These are phyloP conservation scores for Podospora bellae-mahoneyi DNA, from an alignment of 495 filamentous ascomycete genomes.

Conservation along the genomic window DNA sequence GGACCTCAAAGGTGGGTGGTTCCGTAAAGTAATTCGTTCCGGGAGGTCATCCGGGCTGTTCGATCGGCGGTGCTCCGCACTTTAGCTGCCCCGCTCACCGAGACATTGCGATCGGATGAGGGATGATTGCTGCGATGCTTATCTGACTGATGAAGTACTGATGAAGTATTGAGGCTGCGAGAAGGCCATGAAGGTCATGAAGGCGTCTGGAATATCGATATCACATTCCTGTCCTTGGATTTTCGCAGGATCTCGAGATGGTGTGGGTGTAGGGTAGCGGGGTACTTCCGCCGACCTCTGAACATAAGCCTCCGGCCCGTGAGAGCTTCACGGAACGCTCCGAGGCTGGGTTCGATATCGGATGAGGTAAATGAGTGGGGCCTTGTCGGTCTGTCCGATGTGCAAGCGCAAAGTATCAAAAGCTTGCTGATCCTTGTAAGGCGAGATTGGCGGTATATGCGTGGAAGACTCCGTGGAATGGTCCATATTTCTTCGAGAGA, in stretches of 20 bases:
- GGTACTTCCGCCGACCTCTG: not conserved
- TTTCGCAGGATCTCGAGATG: not conserved
- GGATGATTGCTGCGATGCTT: not conserved
- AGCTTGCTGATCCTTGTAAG: not conserved
- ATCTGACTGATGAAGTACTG: not conserved
- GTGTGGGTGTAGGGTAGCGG: not conserved
- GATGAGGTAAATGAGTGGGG: not conserved
- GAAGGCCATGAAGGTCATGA: too few species aligned
- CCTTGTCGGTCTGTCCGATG: not conserved
- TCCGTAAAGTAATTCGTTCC: not conserved
- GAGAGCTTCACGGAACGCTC: not conserved
- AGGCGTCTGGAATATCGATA: not conserved
- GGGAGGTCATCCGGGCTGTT: not conserved
- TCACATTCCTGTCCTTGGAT: not conserved
- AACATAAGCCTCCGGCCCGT: not conserved
- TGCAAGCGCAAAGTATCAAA: not conserved
- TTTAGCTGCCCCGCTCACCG: not conserved
- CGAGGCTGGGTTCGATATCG: not conserved
- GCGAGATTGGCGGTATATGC: not conserved
- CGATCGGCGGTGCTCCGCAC: slow-evolving; percentile 6
- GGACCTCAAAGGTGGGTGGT: not conserved
- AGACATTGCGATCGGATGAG: slow-evolving; percentile 12
- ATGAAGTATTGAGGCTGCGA: too few species aligned
- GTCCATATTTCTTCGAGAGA: not conserved
- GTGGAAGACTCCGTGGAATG: not conserved